phyloP scores from a whole-genome alignment of 495 filamentous ascomycete genomes.

The Extremus antarcticus region DNA sequence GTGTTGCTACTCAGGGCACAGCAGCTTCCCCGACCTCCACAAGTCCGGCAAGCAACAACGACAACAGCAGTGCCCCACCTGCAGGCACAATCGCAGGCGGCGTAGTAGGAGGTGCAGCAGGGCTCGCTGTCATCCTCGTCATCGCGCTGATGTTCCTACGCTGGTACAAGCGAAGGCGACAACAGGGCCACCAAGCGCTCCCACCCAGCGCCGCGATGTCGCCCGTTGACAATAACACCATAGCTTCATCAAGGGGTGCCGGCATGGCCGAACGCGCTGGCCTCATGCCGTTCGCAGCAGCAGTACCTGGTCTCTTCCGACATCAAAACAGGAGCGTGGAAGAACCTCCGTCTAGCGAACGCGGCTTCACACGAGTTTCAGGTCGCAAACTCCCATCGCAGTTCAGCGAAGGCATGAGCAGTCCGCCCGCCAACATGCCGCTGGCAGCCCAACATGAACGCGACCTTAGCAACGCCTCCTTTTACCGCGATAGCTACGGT shows the following conservation, averaged over 20 bases:
- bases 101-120: slow-evolving; percentile 23
- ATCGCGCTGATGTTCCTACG: slow-evolving; percentile 19
- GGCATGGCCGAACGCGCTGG: slow-evolving; percentile 19
- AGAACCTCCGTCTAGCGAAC: slow-evolving; percentile 6
- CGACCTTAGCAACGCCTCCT: slow-evolving; percentile 12
- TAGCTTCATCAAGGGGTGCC: neutral
- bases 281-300: slow-evolving; percentile 11
- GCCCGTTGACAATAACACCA: neutral
- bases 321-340: slow-evolving; percentile 10
- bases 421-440: slow-evolving; percentile 7
- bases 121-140: slow-evolving; percentile 20
- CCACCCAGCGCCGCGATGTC: slow-evolving; percentile 8
- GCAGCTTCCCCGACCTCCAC: neutral
- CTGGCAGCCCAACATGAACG: neutral
- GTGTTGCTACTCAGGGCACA: neutral
- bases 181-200: slow-evolving; percentile 11
- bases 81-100: slow-evolving; percentile 20
- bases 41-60: neutral
- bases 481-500: slow-evolving; percentile 17
- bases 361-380: slow-evolving; percentile 20
- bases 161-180: slow-evolving; percentile 18
- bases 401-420: slow-evolving; percentile 20
- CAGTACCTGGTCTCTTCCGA: slow-evolving; percentile 16
- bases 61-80: slow-evolving; percentile 6
- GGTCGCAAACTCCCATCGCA: slow-evolving; percentile 22